Conservation (phyloP, 306 rosid genomes). For the Neltuma alba region DNA sequence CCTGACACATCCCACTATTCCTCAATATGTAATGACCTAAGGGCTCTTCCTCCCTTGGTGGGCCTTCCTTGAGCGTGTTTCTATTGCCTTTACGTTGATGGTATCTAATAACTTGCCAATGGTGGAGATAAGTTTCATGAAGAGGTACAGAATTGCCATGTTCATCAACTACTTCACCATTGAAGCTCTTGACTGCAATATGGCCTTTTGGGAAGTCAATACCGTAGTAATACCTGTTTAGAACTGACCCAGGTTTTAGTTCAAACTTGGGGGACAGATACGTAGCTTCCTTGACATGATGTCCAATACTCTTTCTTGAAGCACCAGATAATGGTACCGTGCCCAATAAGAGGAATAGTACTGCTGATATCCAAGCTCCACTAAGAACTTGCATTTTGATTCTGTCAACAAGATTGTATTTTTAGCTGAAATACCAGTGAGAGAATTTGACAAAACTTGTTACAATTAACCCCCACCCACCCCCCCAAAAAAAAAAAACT, state of each 20-base stretch:
- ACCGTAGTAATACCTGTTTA: conserved; percentile 37
- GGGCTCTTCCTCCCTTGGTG: neutral
- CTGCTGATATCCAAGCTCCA: conserved; percentile 32
- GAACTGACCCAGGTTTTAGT: conserved; percentile 66
- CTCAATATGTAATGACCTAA: neutral
- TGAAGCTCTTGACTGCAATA: conserved; percentile 60
- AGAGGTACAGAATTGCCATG: conserved; percentile 61
- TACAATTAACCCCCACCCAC: no score
- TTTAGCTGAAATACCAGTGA: no score
- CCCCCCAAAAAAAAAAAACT: no score
- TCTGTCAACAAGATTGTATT: conserved; percentile 36
- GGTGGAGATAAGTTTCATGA: no score
- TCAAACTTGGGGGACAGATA: conserved; percentile 62
- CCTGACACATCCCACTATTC: conserved; percentile 62
- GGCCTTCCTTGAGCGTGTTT: conserved; percentile 17
- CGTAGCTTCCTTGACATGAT: conserved; percentile 44
- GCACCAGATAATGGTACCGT: conserved; percentile 33
- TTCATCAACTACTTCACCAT: conserved; percentile 74
- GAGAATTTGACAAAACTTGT: no score
- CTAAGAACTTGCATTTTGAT: conserved; percentile 39
- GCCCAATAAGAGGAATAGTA: conserved; percentile 40
- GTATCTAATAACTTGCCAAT: conserved; percentile 48
- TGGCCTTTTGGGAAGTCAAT: conserved; percentile 74
- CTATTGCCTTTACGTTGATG: conserved; percentile 21
- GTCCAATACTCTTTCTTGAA: conserved; percentile 16